phyloP scores from a whole-genome alignment of 257 asterid species.

The Pogostemon cablin region DNA sequence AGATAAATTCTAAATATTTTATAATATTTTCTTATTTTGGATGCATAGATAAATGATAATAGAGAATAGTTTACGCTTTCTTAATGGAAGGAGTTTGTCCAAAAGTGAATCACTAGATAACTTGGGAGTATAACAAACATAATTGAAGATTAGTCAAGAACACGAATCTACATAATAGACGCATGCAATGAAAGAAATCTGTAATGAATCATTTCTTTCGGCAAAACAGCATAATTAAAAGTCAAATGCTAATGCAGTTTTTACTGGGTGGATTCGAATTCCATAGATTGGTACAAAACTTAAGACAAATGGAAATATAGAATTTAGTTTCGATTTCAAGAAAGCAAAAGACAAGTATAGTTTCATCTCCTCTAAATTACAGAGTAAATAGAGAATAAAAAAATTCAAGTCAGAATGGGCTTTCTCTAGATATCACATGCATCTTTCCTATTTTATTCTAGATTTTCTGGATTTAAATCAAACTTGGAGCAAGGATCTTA shows the following conservation, averaged over 20 bases:
- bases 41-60: background rate
- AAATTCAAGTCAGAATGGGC: background rate
- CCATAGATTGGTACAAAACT: background rate
- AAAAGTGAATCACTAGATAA: background rate
- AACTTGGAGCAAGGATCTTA: too few species aligned
- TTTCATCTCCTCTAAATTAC: background rate
- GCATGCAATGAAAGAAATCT: background rate
- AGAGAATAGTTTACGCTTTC: conserved; percentile 6
- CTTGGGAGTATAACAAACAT: background rate
- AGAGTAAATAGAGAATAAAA: background rate
- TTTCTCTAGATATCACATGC: background rate
- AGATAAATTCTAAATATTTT: background rate
- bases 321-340: background rate
- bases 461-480: background rate
- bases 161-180: background rate
- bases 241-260: background rate
- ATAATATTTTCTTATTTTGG: background rate
- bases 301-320: background rate
- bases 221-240: background rate
- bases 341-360: background rate
- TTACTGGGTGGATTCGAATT: background rate
- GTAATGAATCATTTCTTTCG: background rate
- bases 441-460: background rate
- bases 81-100: background rate
- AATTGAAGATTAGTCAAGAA: background rate